phyloP scores from a whole-genome alignment of 192 early-diverging fungal species.

The Rhizophagus clarus region DNA sequence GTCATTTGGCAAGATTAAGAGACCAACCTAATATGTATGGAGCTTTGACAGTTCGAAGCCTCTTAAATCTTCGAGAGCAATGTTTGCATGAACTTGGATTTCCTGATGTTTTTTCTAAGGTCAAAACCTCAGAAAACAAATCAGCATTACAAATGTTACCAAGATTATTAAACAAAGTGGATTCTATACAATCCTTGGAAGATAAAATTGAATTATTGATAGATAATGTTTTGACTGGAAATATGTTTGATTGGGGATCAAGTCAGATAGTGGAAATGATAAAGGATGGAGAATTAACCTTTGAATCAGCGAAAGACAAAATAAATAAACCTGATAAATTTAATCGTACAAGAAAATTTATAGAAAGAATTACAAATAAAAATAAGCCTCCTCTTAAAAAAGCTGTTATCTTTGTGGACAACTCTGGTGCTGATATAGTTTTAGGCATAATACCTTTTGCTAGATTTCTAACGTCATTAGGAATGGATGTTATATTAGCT shows the following conservation, averaged over 20 bases:
- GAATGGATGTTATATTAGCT: constrained; percentile 67
- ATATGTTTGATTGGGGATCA: constrained; percentile 88
- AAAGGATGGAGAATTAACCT: constrained; percentile 57
- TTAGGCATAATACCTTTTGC: constrained; percentile 81
- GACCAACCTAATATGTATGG: constrained; percentile 76
- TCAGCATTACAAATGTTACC: constrained; percentile 60
- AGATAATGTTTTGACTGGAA: constrained; percentile 75
- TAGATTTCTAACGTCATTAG: constrained; percentile 56
- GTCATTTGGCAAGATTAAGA: constrained; percentile 64
- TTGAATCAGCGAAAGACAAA: constrained; percentile 52
- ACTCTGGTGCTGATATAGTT: constrained; percentile 79
- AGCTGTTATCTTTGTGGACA: constrained; percentile 81
- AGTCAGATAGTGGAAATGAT: constrained; percentile 61
- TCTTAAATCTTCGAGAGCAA: constrained; percentile 79
- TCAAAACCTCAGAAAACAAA: constrained; percentile 70
- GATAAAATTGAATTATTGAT: constrained; percentile 51
- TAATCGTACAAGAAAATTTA: constrained; percentile 48
- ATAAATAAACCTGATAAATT: constrained; percentile 43
- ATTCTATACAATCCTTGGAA: constrained; percentile 40
- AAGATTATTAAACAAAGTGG: constrained; percentile 48
- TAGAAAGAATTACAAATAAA: constrained; percentile 37
- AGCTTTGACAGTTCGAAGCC: constrained; percentile 65
- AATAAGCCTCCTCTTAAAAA: constrained; percentile 47
- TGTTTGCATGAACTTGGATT: constrained; percentile 83
- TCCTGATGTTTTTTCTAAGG: constrained; percentile 69